phyloP scores from a whole-genome alignment of 2,329 filamentous ascomycete species.

The Microascus cirrosus region DNA sequence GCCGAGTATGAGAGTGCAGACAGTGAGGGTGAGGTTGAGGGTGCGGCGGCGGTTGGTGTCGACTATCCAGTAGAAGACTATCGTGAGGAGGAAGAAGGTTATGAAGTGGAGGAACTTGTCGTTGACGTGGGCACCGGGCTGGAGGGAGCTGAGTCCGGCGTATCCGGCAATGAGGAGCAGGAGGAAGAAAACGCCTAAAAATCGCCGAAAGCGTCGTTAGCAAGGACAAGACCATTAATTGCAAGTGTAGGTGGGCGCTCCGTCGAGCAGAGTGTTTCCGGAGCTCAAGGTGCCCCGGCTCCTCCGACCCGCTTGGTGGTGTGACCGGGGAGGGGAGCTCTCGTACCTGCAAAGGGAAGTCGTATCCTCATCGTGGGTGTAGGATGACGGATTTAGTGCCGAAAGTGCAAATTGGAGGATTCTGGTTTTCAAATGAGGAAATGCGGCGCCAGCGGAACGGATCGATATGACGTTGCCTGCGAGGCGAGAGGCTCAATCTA shows the following conservation, averaged over 20 bases:
- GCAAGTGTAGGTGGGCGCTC: not conserved
- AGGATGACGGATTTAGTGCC: not conserved
- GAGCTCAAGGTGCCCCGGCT: not conserved
- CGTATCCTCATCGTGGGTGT: slow-evolving; percentile 51
- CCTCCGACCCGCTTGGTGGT: not conserved
- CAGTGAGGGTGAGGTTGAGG: slow-evolving; percentile 69
- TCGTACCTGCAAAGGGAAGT: slow-evolving; percentile 74
- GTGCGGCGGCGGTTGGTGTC: slow-evolving; percentile 81
- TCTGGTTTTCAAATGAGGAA: not conserved
- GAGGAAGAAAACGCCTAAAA: slow-evolving; percentile 52
- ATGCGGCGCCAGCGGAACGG: not conserved
- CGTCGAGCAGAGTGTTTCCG: not conserved
- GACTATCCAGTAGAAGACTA: slow-evolving; percentile 91
- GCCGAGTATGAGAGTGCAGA: slow-evolving; percentile 63
- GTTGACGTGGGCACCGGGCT: slow-evolving; percentile 52
- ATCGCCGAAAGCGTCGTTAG: not conserved
- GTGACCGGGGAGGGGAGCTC: slow-evolving; percentile 7
- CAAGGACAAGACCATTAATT: not conserved
- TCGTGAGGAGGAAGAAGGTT: slow-evolving; percentile 82
- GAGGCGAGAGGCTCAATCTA: not conserved
- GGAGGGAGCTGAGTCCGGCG: slow-evolving; percentile 60
- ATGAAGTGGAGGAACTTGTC: slow-evolving; percentile 83
- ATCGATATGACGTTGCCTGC: not conserved
- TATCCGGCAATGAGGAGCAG: slow-evolving; percentile 70
- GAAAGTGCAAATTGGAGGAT: not conserved